Evolutionary conservation across 2,329 filamentous ascomycete genomes (phyloP), one percentile per base, ranked within the genome.

Genomic region (Neofusicoccum umdonicola): DNA sequence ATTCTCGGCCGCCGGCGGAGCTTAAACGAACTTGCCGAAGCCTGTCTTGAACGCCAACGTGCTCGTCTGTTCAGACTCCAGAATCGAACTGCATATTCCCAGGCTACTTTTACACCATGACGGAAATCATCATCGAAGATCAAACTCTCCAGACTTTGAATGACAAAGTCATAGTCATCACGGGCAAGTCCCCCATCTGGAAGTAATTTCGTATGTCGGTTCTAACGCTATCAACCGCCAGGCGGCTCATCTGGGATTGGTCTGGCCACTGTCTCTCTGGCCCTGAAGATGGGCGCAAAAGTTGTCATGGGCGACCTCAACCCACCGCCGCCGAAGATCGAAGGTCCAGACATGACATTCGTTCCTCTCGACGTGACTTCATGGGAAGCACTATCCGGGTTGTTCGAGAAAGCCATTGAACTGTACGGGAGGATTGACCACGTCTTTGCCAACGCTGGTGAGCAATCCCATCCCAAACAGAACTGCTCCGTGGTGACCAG

Each of bases 181-280:
- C 84, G 62, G 83, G 82, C 83, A 74, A 50, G 69, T 45, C 50
- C 27, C 51, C 19, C 62, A 52, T 22, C 13, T 37, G 17, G 50
- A 22, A 19, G 17, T 8, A 4, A 48, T 31, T 1, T 4, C 19
- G 22, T 3, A 51, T 17, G 9, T 2, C 4, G 1, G 7, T 13
- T 13, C 12, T 44, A 42, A 56, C 19, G 17, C 4, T 7, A 13
- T 2, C 34, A 31, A 4, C 11, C 8, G 31, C 0, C 42, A 82
- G 85, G 86, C 56, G 84, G 84, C 64, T 85, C 84, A 0, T 86
- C 85, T 2, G 87, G 87, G 15, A 88, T 88, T 62, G 86, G 86
- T 37, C 79, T 87, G 13, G 83, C 83, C 62, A 87, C 86, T 0
- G 79, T 82, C 7, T 72, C 81, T 8, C 75, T 84, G 2, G 80